Evolutionary conservation across 371 early-diverging fungal genomes (phyloP), one percentile per base, ranked within the genome.

Genomic region (Mucor plumbeus): DNA sequence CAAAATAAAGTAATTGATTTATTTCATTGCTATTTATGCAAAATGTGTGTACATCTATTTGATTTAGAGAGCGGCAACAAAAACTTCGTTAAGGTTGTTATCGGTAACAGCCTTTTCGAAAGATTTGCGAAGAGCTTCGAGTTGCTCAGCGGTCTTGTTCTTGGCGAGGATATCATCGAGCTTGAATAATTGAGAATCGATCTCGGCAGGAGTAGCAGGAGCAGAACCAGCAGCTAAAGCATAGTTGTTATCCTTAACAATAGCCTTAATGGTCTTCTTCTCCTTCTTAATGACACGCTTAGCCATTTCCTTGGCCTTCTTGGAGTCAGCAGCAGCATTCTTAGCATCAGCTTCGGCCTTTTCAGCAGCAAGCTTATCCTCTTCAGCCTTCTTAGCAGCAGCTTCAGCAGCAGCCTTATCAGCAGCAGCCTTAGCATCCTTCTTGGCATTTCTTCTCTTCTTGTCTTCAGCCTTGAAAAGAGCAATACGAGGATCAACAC

Each of bases 391-490:
- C 65, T 80, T 67, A 50, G 81, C 83, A 54, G 83, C 88, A 65
- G 83, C 87, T 73, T 91, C 91, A 17, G 85, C 87, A 65, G 89
- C 89, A 69, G 79, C 80, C 83, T 90, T 87, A 21, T 83, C 90
- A 59, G 87, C 91, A 66, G 86, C 88, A 76, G 94, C 93, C 78
- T 89, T 93, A 64, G 93, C 94, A 64, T 89, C 85, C 86, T 92
- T 92, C 87, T 95, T 95, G 67, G 95, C 93, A 57, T 94, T 92
- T 73, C 95, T 92, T 48, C 88, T 90, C 75, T 85, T 84, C 86
- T 92, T 92, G 64, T 96, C 98, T 68, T 91, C 92, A 78, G 95
- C 93, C 84, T 91, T 94, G 90, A 94, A 96, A 65, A 83, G 69
- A 67, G 83, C 85, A 81, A 98, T 94, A 72, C 99, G 94, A 61